Percentiles rank a stretch among this genome's conserved stretches.
phyloP scores from a whole-genome alignment of 2,329 filamentous ascomycete genomes.

The Cladobotryum mycophilum region DNA sequence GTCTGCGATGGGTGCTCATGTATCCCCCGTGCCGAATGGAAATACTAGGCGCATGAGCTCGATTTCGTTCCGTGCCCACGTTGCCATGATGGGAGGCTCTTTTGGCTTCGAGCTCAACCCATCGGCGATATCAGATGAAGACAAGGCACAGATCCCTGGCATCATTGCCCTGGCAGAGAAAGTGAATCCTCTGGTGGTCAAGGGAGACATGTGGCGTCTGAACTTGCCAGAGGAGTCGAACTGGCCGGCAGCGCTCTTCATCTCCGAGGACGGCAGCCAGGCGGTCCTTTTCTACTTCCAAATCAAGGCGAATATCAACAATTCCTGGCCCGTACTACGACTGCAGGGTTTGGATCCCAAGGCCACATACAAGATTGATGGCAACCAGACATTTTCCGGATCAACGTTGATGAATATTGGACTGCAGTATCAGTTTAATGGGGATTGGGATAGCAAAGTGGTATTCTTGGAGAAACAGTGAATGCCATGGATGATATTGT shows the following conservation, averaged over 20 bases:
- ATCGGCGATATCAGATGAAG: constrained; percentile 40
- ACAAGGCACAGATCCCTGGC: constrained; percentile 46
- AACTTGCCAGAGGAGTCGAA: constrained; percentile 52
- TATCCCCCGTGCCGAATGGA: constrained; percentile 55
- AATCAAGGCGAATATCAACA: constrained; percentile 44
- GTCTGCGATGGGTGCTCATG: constrained; percentile 59
- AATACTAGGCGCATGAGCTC: constrained; percentile 49
- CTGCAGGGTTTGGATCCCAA: constrained; percentile 50
- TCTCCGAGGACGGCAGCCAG: constrained; percentile 42
- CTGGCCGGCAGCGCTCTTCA: constrained; percentile 56
- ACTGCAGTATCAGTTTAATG: constrained; percentile 44
- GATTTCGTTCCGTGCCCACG: constrained; percentile 55
- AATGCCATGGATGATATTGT: not conserved
- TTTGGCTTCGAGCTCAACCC: constrained; percentile 61
- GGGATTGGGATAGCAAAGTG: constrained; percentile 52
- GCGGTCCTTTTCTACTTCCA: constrained; percentile 58
- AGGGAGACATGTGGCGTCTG: constrained; percentile 54
- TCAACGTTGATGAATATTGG: constrained; percentile 58
- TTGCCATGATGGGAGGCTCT: constrained; percentile 63
- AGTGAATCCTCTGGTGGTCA: constrained; percentile 54
- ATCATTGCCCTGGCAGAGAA: constrained; percentile 49
- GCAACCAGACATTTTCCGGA: constrained; percentile 47
- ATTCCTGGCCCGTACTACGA: constrained; percentile 44
- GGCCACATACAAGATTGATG: constrained; percentile 48
- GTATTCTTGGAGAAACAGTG: constrained; percentile 43